Percentiles rank a stretch among this genome's conserved stretches.
These are phyloP conservation scores for Schizophyllum amplum DNA, from an alignment of 1,284 basidiomycete genomes.

Conservation along the genomic window DNA sequence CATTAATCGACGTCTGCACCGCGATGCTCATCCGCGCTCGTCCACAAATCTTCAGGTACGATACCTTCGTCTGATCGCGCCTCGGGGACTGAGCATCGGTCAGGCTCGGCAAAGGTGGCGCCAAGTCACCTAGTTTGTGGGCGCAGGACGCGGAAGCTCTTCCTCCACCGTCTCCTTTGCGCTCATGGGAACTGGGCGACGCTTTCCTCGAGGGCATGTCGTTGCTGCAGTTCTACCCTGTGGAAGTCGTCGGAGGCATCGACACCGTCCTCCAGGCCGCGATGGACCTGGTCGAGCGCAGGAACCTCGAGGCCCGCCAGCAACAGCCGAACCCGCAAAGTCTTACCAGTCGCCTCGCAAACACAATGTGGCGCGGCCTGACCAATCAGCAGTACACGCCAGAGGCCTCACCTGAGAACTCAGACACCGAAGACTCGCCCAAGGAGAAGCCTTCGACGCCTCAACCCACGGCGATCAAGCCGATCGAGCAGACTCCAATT, in stretches of 20 bases:
- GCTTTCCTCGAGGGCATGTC: slow-evolving; percentile 60
- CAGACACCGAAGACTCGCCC: slow-evolving; percentile 19
- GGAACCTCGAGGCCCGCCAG: slow-evolving; percentile 30
- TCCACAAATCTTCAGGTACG: slow-evolving; percentile 47
- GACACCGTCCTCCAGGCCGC: slow-evolving; percentile 64
- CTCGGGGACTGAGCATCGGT: slow-evolving; percentile 1
- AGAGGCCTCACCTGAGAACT: slow-evolving; percentile 28
- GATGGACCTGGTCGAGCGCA: slow-evolving; percentile 45
- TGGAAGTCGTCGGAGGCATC: slow-evolving; percentile 57
- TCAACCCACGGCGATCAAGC: background rate
- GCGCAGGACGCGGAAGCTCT: slow-evolving; percentile 31
- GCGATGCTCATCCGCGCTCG: slow-evolving; percentile 57
- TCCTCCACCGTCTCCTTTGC: slow-evolving; percentile 35
- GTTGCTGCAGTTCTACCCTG: slow-evolving; percentile 55
- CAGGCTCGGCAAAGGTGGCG: slow-evolving; percentile 47
- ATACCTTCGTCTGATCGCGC: slow-evolving; percentile 4
- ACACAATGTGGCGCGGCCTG: slow-evolving; percentile 63
- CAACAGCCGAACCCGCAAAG: slow-evolving; percentile 27
- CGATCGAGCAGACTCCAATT: background rate
- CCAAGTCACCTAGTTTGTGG: slow-evolving; percentile 46
- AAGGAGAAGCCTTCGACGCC: background rate
- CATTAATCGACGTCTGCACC: slow-evolving; percentile 58
- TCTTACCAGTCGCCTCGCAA: slow-evolving; percentile 47
- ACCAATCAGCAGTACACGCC: slow-evolving; percentile 38
- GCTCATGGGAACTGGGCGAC: slow-evolving; percentile 49